Percentiles rank a stretch among this genome's conserved stretches.
Evolutionary conservation across 306 rosid genomes (phyloP).

Genomic region (Boehmeria nivea): DNA sequence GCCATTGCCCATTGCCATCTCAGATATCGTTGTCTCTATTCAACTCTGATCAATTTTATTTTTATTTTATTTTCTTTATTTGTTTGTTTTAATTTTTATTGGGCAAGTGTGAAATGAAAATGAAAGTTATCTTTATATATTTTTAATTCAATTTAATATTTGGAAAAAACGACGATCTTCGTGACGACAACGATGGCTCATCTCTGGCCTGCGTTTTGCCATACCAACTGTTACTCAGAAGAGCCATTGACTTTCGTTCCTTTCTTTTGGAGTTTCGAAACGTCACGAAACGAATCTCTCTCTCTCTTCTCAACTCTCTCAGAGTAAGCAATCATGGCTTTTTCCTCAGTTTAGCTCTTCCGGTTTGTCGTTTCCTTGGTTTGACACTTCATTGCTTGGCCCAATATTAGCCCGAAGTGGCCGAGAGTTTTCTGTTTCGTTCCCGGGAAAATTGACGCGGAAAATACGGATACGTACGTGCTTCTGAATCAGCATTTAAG

Average conservation of each 20-base stretch:
- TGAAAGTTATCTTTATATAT: not conserved
- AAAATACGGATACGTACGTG: not conserved
- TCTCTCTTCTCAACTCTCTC: not conserved
- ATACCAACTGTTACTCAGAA: not conserved
- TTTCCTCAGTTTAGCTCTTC: too few species aligned
- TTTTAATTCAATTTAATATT: not conserved
- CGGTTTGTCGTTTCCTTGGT: too few species aligned
- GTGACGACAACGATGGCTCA: not conserved
- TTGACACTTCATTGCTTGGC: not conserved
- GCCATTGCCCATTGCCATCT: too few species aligned
- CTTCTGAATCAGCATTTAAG: not conserved
- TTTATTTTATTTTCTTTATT: too few species aligned
- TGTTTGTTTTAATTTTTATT: too few species aligned
- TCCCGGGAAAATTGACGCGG: not conserved
- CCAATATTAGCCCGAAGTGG: not conserved
- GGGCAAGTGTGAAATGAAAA: too few species aligned
- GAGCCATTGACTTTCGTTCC: not conserved
- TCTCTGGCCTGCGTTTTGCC: not conserved
- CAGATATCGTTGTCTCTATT: too few species aligned
- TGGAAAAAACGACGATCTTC: not conserved
- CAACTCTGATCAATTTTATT: too few species aligned
- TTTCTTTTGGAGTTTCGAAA: not conserved
- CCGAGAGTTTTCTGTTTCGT: not conserved
- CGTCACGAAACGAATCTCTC: not conserved
- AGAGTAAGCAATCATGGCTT: too few species aligned